Conservation (phyloP, 495 filamentous ascomycete genomes). For the Pyronema omphalodes region DNA sequence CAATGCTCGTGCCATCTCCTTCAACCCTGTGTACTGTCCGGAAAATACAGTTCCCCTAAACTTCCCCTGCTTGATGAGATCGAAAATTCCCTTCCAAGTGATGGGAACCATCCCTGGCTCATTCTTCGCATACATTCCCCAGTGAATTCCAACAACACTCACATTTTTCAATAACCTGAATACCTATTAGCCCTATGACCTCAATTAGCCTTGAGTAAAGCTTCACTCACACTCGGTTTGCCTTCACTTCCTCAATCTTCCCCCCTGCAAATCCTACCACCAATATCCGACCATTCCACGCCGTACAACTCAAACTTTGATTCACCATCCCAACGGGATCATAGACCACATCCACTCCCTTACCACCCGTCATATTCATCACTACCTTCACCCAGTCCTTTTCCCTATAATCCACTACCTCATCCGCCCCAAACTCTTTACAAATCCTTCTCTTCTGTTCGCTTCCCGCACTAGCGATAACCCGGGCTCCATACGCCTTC, state of each 20-base stretch:
- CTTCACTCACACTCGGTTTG: conserved; percentile 51
- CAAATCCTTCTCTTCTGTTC: conserved; percentile 62
- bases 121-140: conserved; percentile 62
- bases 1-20: conserved; percentile 59
- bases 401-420: conserved; percentile 56
- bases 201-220: background rate
- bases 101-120: conserved; percentile 50
- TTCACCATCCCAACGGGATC: conserved; percentile 82
- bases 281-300: conserved; percentile 76
- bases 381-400: conserved; percentile 59
- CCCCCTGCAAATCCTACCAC: conserved; percentile 86
- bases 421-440: conserved; percentile 63
- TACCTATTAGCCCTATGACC: background rate
- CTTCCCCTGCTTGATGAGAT: conserved; percentile 56
- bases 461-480: conserved; percentile 75
- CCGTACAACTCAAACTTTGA: conserved; percentile 63
- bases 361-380: conserved; percentile 48
- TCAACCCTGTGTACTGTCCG: conserved; percentile 67
- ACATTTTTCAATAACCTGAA: conserved; percentile 68
- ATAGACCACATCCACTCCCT: conserved; percentile 76
- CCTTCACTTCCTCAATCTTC: conserved; percentile 71
- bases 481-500: conserved; percentile 74
- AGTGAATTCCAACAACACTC: conserved; percentile 72
- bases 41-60: conserved; percentile 61
- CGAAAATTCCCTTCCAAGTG: conserved; percentile 70